Conservation (phyloP, 257 asterid genomes). For the Anisodus tanguticus region DNA sequence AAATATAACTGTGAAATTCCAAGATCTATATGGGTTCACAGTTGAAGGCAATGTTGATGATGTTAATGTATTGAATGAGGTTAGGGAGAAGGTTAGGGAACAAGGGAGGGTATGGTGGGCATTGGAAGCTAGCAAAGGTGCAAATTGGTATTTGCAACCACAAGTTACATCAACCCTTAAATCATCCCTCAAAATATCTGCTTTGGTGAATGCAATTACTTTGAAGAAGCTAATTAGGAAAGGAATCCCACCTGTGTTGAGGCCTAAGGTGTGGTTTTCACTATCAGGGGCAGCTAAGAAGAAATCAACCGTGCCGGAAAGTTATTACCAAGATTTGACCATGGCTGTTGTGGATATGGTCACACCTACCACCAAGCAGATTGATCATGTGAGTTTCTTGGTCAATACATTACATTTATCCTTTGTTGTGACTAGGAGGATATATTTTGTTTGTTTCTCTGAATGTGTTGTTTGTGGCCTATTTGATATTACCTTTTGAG, state of each 20-base stretch:
- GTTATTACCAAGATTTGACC: constrained; percentile 80
- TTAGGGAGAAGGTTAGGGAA: constrained; percentile 90
- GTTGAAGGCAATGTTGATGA: constrained; percentile 99
- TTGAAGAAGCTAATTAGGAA: constrained; percentile 86
- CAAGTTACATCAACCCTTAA: constrained; percentile 55
- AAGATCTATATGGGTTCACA: constrained; percentile 89
- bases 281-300: constrained; percentile 97
- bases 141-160: constrained; percentile 81
- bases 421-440: neutral
- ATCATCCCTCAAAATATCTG: constrained; percentile 73
- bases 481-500: neutral
- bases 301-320: constrained; percentile 95
- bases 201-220: constrained; percentile 78
- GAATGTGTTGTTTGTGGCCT: neutral
- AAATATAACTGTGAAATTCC: constrained; percentile 85
- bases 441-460: neutral
- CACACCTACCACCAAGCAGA: constrained; percentile 95
- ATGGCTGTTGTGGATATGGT: constrained; percentile 74
- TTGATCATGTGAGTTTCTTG: constrained; percentile 79
- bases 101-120: constrained; percentile 96
- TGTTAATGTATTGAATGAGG: constrained; percentile 95
- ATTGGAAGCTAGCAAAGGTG: constrained; percentile 83
- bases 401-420: neutral
- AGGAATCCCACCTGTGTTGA: constrained; percentile 86
- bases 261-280: constrained; percentile 95